phyloP scores from a whole-genome alignment of 2,329 filamentous ascomycete species.

The Dothideomycetes sp. region DNA sequence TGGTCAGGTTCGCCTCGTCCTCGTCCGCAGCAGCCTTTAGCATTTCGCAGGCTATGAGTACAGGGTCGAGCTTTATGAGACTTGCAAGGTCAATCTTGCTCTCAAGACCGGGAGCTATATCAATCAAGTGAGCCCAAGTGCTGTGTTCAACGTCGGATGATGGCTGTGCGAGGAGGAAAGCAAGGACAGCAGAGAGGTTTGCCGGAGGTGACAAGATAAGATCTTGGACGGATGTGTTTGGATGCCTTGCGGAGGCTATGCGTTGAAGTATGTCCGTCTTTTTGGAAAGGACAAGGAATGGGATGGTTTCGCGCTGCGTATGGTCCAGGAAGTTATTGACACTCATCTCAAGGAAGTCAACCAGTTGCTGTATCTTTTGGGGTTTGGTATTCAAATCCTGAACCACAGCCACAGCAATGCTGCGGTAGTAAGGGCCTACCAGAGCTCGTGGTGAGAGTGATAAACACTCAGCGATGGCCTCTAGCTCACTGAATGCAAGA shows the following conservation, averaged over 20 bases:
- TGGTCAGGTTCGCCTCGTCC: constrained; percentile 37
- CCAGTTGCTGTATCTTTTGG: constrained; percentile 70
- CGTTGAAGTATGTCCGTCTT: constrained; percentile 68
- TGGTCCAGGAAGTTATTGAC: constrained; percentile 62
- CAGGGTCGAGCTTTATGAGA: constrained; percentile 63
- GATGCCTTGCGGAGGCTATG: constrained; percentile 59
- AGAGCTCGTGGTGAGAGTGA: constrained; percentile 54
- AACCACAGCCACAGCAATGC: constrained; percentile 67
- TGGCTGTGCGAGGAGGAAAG: constrained; percentile 46
- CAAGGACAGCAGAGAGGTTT: constrained; percentile 49
- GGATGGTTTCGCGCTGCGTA: constrained; percentile 72
- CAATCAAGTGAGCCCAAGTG: constrained; percentile 56
- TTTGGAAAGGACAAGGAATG: constrained; percentile 72
- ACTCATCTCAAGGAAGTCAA: constrained; percentile 68
- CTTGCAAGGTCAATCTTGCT: constrained; percentile 52
- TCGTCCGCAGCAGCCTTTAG: constrained; percentile 69
- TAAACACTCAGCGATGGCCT: constrained; percentile 58
- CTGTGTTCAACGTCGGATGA: constrained; percentile 56
- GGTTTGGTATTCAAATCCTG: constrained; percentile 72
- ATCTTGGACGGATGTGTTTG: constrained; percentile 44
- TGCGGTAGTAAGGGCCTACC: constrained; percentile 82
- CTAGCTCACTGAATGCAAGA: constrained; percentile 73
- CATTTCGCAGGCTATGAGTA: constrained; percentile 67
- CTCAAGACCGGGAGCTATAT: constrained; percentile 60
- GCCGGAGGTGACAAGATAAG: constrained; percentile 45